phyloP scores from a whole-genome alignment of 176 grass and related monocot genomes.

The Ensete ventricosum region DNA sequence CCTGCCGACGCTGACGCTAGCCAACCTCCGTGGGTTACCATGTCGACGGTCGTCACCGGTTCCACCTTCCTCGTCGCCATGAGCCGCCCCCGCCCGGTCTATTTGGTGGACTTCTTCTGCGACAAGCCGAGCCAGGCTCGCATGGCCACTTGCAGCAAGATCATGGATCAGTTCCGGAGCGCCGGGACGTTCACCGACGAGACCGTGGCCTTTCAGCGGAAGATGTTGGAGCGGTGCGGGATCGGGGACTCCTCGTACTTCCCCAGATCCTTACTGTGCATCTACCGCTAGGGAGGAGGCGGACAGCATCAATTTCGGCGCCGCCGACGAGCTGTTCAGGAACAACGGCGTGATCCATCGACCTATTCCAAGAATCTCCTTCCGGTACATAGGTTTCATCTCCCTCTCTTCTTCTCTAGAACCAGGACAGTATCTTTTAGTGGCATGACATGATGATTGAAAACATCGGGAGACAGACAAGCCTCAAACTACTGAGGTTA shows the following conservation, averaged over 20 bases:
- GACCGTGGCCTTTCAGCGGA: slow-evolving; percentile 39
- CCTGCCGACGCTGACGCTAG: not conserved
- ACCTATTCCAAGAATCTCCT: too few species aligned
- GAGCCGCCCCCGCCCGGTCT: slow-evolving; percentile 33
- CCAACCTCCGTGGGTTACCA: not conserved
- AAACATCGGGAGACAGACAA: too few species aligned
- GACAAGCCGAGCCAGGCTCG: slow-evolving; percentile 26
- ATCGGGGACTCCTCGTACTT: slow-evolving; percentile 41
- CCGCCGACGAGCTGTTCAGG: slow-evolving; percentile 28
- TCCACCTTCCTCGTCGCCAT: slow-evolving; percentile 23
- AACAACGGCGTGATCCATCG: slow-evolving; percentile 17
- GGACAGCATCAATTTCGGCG: slow-evolving; percentile 41
- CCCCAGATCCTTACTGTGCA: slow-evolving; percentile 31
- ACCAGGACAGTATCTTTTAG: too few species aligned
- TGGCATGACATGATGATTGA: too few species aligned
- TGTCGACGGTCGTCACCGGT: not conserved
- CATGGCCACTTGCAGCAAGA: slow-evolving; percentile 18
- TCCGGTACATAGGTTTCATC: too few species aligned
- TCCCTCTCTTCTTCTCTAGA: too few species aligned
- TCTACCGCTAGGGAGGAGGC: slow-evolving; percentile 38
- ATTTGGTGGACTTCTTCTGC: slow-evolving; percentile 35
- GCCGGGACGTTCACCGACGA: slow-evolving; percentile 27
- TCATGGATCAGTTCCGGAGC: slow-evolving; percentile 21
- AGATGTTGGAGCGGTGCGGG: slow-evolving; percentile 51
- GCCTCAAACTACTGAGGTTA: too few species aligned